Conservation (phyloP, 139 green algal genomes). For the Chlorella sp. region DNA sequence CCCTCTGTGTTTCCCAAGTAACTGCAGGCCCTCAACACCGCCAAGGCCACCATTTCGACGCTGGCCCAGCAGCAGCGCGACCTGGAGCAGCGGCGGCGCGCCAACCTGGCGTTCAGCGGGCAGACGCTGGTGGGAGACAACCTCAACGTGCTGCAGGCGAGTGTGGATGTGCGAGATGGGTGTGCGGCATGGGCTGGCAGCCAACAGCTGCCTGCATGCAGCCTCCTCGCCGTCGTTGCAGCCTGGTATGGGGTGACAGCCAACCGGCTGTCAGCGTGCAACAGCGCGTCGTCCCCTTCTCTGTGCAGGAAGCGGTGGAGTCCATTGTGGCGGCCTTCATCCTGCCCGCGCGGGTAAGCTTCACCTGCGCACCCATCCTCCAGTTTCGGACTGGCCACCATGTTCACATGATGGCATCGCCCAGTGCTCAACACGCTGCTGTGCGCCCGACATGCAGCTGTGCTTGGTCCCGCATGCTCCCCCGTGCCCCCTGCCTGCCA, state of each 20-base stretch:
- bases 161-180: too few relatives aligned
- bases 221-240: too few relatives aligned
- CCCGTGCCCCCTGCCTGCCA: not conserved
- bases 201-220: too few relatives aligned
- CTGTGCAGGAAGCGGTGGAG: slow-evolving; percentile 50
- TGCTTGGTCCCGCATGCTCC: not conserved
- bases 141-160: slow-evolving; percentile 40
- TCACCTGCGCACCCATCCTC: slow-evolving; percentile 11
- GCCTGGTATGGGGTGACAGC: too few relatives aligned
- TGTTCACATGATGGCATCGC: too few relatives aligned
- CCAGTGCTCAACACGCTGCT: too few relatives aligned
- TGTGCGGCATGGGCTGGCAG: too few relatives aligned
- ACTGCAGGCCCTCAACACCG: slow-evolving; percentile 23
- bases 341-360: slow-evolving; percentile 45
- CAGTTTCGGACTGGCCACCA: not conserved
- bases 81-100: slow-evolving; percentile 38
- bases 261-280: too few relatives aligned
- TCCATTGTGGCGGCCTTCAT: slow-evolving; percentile 54
- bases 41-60: slow-evolving; percentile 28
- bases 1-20: not conserved
- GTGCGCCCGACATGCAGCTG: too few relatives aligned
- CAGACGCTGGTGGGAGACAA: slow-evolving; percentile 55
- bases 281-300: too few relatives aligned
- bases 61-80: slow-evolving; percentile 46
- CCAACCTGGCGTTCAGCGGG: slow-evolving; percentile 56